phyloP scores from a whole-genome alignment of 2,329 filamentous ascomycete species.

The Stromatinia cepivora region DNA sequence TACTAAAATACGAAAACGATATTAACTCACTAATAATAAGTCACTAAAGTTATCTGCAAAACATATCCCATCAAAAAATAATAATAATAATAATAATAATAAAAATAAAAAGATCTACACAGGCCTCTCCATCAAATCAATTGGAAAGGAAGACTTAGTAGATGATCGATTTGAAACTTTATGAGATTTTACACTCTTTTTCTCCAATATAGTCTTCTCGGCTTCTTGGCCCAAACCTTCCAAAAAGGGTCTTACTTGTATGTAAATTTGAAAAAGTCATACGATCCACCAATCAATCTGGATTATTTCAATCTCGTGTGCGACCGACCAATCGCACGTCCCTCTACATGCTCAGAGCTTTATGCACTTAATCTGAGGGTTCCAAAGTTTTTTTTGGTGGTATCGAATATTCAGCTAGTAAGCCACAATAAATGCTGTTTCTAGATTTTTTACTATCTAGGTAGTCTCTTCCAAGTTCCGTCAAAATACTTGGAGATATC shows the following conservation, averaged over 20 bases:
- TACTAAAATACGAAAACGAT: too few relatives aligned
- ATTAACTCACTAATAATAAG: too few relatives aligned
- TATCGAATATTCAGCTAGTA: conserved; percentile 15
- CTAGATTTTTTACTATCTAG: not conserved
- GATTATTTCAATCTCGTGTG: conserved; percentile 7
- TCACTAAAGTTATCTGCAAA: not conserved
- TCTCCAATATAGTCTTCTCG: not conserved
- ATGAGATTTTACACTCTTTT: not conserved
- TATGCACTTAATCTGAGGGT: not conserved
- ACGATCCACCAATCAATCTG: conserved; percentile 5
- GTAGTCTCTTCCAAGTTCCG: not conserved
- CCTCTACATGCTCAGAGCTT: conserved; percentile 3
- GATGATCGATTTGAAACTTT: not conserved
- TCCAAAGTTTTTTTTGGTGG: not conserved
- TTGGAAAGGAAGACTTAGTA: not conserved
- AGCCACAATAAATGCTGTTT: not conserved
- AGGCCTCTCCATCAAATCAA: conserved; percentile 18
- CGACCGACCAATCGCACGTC: conserved; percentile 1
- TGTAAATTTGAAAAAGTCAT: not conserved
- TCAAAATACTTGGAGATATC: not conserved
- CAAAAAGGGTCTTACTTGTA: not conserved
- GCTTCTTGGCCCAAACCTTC: not conserved
- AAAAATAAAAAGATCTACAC: conserved; percentile 14
- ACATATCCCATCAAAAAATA: too few relatives aligned
- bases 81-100: too few relatives aligned